These are phyloP conservation scores for Cymbomonas tetramitiformis DNA, from an alignment of 139 green algal genomes.

Conservation along the genomic window DNA sequence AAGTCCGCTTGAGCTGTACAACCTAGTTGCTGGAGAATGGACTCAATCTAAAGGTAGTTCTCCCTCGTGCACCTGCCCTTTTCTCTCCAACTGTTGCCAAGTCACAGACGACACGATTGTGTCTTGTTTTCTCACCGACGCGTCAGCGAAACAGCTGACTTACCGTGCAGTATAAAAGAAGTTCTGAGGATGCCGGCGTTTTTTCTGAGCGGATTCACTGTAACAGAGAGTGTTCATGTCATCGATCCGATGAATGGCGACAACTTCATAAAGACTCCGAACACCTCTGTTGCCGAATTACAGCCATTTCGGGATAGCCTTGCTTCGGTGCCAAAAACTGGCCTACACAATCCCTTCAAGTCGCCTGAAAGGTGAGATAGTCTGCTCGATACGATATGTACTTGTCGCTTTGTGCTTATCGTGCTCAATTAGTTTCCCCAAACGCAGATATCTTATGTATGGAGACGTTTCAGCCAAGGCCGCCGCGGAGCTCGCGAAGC, in stretches of 20 bases:
- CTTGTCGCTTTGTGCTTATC: too few species aligned
- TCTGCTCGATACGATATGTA: too few species aligned
- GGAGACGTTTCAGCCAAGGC: conserved; percentile 60
- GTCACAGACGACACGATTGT: too few species aligned
- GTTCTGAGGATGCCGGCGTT: background rate
- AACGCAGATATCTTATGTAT: conserved; percentile 83
- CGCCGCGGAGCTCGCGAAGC: conserved; percentile 50
- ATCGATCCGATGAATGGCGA: conserved; percentile 5
- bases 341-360: conserved; percentile 2
- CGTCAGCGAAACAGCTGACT: background rate
- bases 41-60: too few species aligned
- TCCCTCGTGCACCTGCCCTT: too few species aligned
- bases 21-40: too few species aligned
- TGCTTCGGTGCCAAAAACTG: background rate
- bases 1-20: too few species aligned
- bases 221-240: background rate
- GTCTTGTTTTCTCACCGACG: too few species aligned
- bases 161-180: background rate
- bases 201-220: too few species aligned
- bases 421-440: too few species aligned
- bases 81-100: too few species aligned
- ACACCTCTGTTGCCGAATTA: background rate
- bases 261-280: background rate
- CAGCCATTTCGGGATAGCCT: background rate
- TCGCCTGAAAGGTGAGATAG: conserved; percentile 1